These are phyloP conservation scores for Candida parachauliodes DNA, from an alignment of 805 yeast species.

Conservation along the genomic window DNA sequence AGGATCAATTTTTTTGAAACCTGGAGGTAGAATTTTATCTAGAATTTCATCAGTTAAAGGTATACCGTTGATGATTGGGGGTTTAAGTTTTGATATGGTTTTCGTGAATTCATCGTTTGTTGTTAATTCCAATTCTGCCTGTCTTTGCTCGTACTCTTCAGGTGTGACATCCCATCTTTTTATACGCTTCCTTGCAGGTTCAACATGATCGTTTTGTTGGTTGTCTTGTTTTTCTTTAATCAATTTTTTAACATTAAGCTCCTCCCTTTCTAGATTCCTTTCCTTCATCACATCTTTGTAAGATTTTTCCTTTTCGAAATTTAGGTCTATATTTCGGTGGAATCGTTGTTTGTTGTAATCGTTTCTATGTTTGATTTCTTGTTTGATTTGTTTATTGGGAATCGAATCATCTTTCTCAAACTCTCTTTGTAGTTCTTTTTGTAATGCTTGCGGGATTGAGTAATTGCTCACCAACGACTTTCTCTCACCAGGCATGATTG, in stretches of 20 bases:
- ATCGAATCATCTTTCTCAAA: constrained; percentile 14
- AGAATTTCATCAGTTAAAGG: constrained; percentile 45
- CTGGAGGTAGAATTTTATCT: constrained; percentile 49
- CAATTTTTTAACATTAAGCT: constrained; percentile 21
- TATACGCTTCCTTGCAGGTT: constrained; percentile 21
- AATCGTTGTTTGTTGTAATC: constrained; percentile 29
- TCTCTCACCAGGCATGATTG: constrained; percentile 8
- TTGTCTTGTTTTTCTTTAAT: constrained; percentile 18
- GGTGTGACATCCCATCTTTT: constrained; percentile 47
- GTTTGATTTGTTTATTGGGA: constrained; percentile 2
- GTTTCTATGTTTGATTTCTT: constrained; percentile 12
- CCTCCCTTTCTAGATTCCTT: constrained; percentile 39
- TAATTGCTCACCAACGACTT: constrained; percentile 26
- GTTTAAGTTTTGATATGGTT: constrained; percentile 12
- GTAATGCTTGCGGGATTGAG: constrained; percentile 28
- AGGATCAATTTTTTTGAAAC: constrained; percentile 41
- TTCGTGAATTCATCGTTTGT: background rate
- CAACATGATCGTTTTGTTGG: constrained; percentile 3
- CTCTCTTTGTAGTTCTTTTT: constrained; percentile 19
- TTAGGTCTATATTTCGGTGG: constrained; percentile 22
- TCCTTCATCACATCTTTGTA: constrained; percentile 42
- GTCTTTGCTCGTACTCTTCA: constrained; percentile 23
- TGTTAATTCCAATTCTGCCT: background rate
- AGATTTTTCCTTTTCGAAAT: constrained; percentile 23
- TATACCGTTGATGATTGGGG: constrained; percentile 26